phyloP scores from a whole-genome alignment of 305 asterid genomes.

The Solanum hybrid region DNA sequence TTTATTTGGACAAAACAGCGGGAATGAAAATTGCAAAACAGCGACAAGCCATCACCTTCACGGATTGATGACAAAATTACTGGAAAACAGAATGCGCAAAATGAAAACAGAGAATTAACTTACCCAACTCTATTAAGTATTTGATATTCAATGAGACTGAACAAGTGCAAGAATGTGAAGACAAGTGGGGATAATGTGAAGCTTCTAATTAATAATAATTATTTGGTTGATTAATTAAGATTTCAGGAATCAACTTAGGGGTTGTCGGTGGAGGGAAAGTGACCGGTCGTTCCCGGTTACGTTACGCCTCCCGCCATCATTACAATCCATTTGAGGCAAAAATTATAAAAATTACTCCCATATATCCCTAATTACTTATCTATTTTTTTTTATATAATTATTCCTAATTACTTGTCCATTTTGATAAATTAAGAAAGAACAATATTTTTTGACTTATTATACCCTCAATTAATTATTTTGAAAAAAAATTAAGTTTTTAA shows the following conservation, averaged over 20 bases:
- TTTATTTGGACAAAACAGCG: background rate
- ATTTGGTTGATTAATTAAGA: constrained; percentile 1
- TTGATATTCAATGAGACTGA: background rate
- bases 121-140: background rate
- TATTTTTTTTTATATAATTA: too few relatives aligned
- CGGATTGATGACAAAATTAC: background rate
- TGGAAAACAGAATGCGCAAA: background rate
- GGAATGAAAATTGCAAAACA: background rate
- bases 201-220: background rate
- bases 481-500: too few relatives aligned
- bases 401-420: too few relatives aligned
- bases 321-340: too few relatives aligned
- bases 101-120: background rate
- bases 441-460: too few relatives aligned
- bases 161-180: background rate
- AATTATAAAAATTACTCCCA: too few relatives aligned
- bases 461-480: too few relatives aligned
- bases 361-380: too few relatives aligned
- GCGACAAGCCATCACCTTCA: background rate
- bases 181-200: background rate
- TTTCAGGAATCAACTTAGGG: background rate
- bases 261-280: constrained; percentile 7
- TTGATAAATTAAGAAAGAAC: too few relatives aligned
- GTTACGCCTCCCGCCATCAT: background rate
- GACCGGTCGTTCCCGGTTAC: constrained; percentile 9